A percentile compares a stretch with the other conserved stretches of the same genome.
These are phyloP conservation scores for Lobosporangium transversale DNA, from an alignment of 192 early-diverging fungal genomes.

Conservation along the genomic window DNA sequence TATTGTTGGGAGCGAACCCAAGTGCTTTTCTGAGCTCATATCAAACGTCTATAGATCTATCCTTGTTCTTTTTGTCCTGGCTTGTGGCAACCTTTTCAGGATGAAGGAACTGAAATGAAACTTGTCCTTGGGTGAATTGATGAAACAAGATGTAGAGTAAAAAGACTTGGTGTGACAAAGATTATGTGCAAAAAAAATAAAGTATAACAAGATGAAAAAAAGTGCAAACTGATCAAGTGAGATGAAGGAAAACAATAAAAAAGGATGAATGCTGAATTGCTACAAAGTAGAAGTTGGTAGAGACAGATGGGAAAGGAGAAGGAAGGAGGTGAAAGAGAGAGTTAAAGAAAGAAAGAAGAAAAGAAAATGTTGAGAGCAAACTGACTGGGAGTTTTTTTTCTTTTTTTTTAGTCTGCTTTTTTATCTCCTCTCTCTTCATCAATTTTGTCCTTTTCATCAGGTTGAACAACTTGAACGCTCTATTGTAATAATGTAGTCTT, in stretches of 20 bases:
- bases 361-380: not conserved
- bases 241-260: not conserved
- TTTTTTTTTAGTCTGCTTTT: not conserved
- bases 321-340: conserved; percentile 6
- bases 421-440: not conserved
- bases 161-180: not conserved
- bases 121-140: not conserved
- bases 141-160: not conserved
- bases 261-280: too few relatives aligned
- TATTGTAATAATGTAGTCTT: not conserved
- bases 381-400: too few relatives aligned
- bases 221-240: not conserved
- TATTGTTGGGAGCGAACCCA: conserved; percentile 47
- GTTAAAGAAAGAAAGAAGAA: not conserved
- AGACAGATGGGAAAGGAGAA: not conserved
- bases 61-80: not conserved
- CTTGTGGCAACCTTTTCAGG: too few relatives aligned
- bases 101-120: too few relatives aligned
- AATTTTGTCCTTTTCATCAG: not conserved
- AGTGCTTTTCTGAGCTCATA: conserved; percentile 54
- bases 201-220: not conserved
- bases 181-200: not conserved
- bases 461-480: not conserved
- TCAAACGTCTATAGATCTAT: too few relatives aligned
- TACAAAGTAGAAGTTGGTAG: not conserved